These are phyloP conservation scores for Penicillium psychrosexuale DNA, from an alignment of 2,329 filamentous ascomycete genomes.

Conservation along the genomic window DNA sequence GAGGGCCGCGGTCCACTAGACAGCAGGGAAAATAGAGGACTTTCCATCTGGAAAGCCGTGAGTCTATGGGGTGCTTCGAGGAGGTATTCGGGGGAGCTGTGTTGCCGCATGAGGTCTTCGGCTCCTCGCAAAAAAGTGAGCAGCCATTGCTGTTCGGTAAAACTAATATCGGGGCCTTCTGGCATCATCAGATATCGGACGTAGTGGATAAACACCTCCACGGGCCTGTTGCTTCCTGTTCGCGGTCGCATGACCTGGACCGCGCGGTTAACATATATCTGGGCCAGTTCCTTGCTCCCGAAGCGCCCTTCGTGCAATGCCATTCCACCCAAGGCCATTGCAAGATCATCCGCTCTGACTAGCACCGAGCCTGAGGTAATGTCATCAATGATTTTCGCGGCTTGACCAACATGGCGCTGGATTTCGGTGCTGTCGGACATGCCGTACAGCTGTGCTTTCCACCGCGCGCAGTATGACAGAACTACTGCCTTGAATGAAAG, in stretches of 20 bases:
- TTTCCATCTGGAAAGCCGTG: constrained; percentile 36
- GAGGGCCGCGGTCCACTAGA: constrained; percentile 43
- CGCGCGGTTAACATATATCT: constrained; percentile 30
- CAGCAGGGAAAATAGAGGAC: constrained; percentile 39
- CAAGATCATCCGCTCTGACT: constrained; percentile 31
- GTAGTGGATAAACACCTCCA: constrained; percentile 36
- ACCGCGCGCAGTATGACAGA: constrained; percentile 39
- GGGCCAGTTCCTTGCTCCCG: constrained; percentile 29
- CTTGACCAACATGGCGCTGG: constrained; percentile 28
- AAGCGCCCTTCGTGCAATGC: constrained; percentile 41
- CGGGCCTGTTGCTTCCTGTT: constrained; percentile 22
- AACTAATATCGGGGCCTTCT: constrained; percentile 6
- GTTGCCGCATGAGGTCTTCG: constrained; percentile 33
- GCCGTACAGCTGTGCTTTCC: constrained; percentile 30
- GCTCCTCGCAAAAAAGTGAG: constrained; percentile 37
- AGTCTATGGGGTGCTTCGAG: constrained; percentile 29
- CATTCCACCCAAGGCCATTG: constrained; percentile 36
- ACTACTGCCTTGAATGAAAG: constrained; percentile 38
- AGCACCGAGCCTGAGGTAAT: constrained; percentile 19
- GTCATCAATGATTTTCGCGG: constrained; percentile 29
- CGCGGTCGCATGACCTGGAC: constrained; percentile 32
- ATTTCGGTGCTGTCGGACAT: constrained; percentile 25
- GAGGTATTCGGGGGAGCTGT: constrained; percentile 28
- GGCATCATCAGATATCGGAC: constrained; percentile 32
- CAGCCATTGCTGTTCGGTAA: constrained; percentile 28